Conservation (phyloP, 352 stramenopile genomes). For the Pythium periplocum region DNA sequence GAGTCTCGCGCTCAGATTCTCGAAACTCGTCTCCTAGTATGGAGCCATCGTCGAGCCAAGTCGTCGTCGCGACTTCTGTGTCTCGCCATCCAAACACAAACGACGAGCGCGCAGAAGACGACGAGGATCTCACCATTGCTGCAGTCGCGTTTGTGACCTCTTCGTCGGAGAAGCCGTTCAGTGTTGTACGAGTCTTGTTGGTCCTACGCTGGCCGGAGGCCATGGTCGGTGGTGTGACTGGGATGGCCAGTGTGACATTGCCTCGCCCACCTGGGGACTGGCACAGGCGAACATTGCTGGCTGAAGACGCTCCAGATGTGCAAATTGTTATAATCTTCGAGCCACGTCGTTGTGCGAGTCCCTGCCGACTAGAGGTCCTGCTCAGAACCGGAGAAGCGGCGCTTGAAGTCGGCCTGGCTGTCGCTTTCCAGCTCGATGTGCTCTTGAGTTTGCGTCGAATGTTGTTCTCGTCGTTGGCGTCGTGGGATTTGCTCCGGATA, state of each 20-base stretch:
- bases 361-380: too few species aligned
- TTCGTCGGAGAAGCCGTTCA: too few species aligned
- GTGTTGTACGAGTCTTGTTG: conserved; percentile 6
- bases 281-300: conserved; percentile 18
- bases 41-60: neutral
- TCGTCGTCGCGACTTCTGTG: neutral
- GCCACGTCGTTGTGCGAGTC: too few species aligned
- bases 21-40: neutral
- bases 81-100: too few species aligned
- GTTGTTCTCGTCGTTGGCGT: conserved; percentile 3
- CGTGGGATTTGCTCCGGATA: conserved; percentile 15
- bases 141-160: too few species aligned
- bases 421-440: neutral
- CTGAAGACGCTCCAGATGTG: neutral
- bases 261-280: conserved; percentile 27
- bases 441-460: conserved; percentile 12
- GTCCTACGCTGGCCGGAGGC: neutral
- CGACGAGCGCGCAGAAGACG: too few species aligned
- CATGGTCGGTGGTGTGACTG: conserved; percentile 18
- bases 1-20: too few species aligned
- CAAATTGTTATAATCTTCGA: too few species aligned
- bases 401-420: too few species aligned
- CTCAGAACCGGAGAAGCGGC: too few species aligned
- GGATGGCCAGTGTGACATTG: conserved; percentile 38
- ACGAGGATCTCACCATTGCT: too few species aligned